phyloP scores from a whole-genome alignment of 371 early-diverging fungal species.

The Amoeboradix gromovi region DNA sequence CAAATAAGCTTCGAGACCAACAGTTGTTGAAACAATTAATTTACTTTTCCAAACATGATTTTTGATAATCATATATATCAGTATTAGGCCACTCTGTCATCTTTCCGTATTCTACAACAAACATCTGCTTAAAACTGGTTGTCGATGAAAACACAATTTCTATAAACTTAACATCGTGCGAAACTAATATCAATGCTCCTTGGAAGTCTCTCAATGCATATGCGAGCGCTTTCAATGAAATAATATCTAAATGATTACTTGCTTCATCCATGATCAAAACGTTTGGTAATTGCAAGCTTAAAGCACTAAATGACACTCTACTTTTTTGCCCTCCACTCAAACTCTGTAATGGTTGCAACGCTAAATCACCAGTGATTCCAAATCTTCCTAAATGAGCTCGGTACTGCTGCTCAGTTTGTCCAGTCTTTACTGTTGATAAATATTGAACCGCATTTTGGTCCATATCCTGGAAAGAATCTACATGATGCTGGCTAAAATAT shows the following conservation, averaged over 20 bases:
- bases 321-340: conserved; percentile 60
- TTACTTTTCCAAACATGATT: no score
- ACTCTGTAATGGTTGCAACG: conserved; percentile 55
- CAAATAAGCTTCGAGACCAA: no score
- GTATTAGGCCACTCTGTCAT: no score
- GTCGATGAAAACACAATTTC: no score
- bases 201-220: conserved; percentile 73
- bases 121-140: no score
- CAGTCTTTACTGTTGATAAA: conserved; percentile 48
- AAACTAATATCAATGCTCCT: conserved; percentile 91
- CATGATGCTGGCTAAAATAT: conserved; percentile 91
- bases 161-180: no score
- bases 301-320: conserved; percentile 77
- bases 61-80: no score
- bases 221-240: conserved; percentile 84
- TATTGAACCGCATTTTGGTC: conserved; percentile 64
- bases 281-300: conserved; percentile 61
- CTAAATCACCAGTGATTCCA: conserved; percentile 69
- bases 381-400: conserved; percentile 65
- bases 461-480: conserved; percentile 72
- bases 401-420: conserved; percentile 47
- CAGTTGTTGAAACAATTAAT: no score
- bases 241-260: conserved; percentile 42
- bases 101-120: no score
- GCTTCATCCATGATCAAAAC: conserved; percentile 95